Conservation (phyloP, 176 grass and related monocot species). For the Oryza longistaminata region DNA sequence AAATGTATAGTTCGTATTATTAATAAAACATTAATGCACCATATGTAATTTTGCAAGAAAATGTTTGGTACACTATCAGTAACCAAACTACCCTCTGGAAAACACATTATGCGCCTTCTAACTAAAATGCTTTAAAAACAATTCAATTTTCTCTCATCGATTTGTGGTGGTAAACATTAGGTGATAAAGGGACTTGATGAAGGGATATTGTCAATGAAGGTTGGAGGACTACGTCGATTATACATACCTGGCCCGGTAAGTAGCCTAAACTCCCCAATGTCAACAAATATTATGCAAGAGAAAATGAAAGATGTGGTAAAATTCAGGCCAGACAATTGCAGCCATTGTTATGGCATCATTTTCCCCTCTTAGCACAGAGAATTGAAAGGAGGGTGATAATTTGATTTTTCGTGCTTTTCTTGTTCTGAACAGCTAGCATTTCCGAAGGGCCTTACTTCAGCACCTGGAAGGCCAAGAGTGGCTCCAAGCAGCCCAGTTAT, state of each 20-base stretch:
- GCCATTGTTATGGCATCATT: neutral
- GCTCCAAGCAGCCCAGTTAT: constrained; percentile 81
- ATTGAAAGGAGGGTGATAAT: constrained; percentile 17
- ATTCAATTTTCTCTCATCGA: neutral
- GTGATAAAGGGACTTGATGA: constrained; percentile 95
- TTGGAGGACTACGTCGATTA: constrained; percentile 81
- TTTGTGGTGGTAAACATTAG: constrained; percentile 34
- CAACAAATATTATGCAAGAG: neutral
- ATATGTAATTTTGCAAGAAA: neutral
- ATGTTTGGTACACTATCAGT: neutral
- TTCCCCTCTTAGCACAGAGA: neutral
- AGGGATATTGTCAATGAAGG: constrained; percentile 89
- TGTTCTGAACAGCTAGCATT: constrained; percentile 71
- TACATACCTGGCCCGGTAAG: constrained; percentile 91
- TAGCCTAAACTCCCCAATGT: neutral
- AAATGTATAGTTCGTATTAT: no score
- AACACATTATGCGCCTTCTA: no score
- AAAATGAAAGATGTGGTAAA: neutral
- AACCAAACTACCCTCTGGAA: no score
- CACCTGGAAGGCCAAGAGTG: constrained; percentile 88
- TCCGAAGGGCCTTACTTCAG: constrained; percentile 82
- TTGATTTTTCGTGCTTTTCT: neutral
- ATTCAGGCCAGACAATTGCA: neutral
- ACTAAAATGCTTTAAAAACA: neutral
- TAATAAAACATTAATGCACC: no score